phyloP scores from a whole-genome alignment of 148 eudicot species.

The Chenopodium formosanum region DNA sequence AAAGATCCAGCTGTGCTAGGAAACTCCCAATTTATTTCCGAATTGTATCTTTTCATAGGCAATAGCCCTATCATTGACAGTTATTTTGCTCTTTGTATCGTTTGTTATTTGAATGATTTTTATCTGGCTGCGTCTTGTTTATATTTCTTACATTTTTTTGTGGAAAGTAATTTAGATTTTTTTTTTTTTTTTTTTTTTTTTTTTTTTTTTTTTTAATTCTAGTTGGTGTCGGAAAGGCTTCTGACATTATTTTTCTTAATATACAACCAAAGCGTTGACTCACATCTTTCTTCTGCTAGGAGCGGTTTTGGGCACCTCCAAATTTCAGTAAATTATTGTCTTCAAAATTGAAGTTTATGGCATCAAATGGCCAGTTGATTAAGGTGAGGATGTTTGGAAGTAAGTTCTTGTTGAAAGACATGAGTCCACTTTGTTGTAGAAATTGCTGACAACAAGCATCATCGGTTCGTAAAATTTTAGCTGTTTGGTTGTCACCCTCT shows the following conservation, averaged over 20 bases:
- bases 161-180: neutral
- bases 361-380: slow-evolving; percentile 49
- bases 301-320: slow-evolving; percentile 62
- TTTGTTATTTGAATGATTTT: neutral
- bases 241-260: neutral
- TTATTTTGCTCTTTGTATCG: neutral
- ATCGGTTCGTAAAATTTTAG: neutral
- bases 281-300: slow-evolving; percentile 43
- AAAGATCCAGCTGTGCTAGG: neutral
- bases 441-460: neutral
- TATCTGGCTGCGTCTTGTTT: neutral
- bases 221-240: neutral
- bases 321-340: slow-evolving; percentile 58
- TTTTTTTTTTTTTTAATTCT: too few species aligned
- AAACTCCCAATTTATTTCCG: neutral
- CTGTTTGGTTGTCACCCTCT: neutral
- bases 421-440: slow-evolving; percentile 1
- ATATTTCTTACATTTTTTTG: neutral
- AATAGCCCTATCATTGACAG: neutral
- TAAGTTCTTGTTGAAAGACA: neutral
- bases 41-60: neutral
- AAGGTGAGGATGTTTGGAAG: slow-evolving; percentile 52
- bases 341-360: slow-evolving; percentile 57
- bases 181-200: too few species aligned
- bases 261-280: neutral